These are phyloP conservation scores for Bremia lactucae DNA, from an alignment of 352 stramenopile species.

Conservation along the genomic window DNA sequence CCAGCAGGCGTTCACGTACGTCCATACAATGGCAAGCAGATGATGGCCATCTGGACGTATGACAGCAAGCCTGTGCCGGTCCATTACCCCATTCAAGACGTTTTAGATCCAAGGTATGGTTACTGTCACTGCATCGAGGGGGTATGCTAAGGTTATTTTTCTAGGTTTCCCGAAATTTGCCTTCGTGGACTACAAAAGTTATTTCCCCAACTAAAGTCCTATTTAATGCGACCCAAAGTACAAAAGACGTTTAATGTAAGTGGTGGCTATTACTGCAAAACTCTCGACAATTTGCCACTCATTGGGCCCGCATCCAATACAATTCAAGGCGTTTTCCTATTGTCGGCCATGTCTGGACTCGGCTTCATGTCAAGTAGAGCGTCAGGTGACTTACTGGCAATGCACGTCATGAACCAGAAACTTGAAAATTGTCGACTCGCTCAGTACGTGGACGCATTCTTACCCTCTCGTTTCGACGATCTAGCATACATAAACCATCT, in stretches of 20 bases:
- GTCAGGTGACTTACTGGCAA: conserved; percentile 50
- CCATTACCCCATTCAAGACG: conserved; percentile 55
- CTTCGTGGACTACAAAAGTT: conserved; percentile 43
- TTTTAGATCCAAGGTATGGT: conserved; percentile 40
- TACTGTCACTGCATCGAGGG: too few relatives aligned
- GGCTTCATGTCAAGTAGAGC: conserved; percentile 72
- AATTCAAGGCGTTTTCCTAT: conserved; percentile 50
- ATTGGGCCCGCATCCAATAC: conserved; percentile 52
- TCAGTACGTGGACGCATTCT: conserved; percentile 38
- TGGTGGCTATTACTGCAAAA: conserved; percentile 77
- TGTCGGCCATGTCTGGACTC: conserved; percentile 64
- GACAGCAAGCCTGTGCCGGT: conserved; percentile 49
- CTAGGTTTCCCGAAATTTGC: conserved; percentile 67
- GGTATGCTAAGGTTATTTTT: too few relatives aligned
- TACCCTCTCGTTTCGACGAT: conserved; percentile 56
- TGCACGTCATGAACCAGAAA: conserved; percentile 47
- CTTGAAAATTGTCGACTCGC: conserved; percentile 33
- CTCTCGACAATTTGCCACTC: conserved; percentile 58
- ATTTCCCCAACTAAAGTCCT: conserved; percentile 54
- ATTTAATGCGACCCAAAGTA: conserved; percentile 41
- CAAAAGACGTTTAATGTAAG: conserved; percentile 59
- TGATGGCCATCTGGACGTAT: conserved; percentile 75
- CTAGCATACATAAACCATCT: conserved; percentile 47
- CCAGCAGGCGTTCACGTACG: conserved; percentile 61
- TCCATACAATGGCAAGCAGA: conserved; percentile 43